phyloP scores from a whole-genome alignment of 192 early-diverging fungal species.

The Phlyctochytrium planicorne region DNA sequence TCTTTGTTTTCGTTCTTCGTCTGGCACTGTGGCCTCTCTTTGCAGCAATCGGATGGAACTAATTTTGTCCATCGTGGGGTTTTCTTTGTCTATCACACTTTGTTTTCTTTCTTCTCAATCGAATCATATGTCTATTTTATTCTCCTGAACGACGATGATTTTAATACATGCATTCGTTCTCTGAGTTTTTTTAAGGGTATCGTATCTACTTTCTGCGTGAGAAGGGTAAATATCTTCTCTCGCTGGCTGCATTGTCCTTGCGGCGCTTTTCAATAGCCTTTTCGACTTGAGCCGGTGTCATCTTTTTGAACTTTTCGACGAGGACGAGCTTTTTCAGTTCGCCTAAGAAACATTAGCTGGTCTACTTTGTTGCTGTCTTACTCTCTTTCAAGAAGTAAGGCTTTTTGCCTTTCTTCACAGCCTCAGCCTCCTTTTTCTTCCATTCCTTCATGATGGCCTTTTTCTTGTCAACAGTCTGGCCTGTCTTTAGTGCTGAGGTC shows the following conservation, averaged over 20 bases:
- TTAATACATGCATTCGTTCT: too few relatives aligned
- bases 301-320: constrained; percentile 79
- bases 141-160: too few relatives aligned
- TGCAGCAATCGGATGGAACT: too few relatives aligned
- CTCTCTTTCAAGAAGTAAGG: constrained; percentile 92
- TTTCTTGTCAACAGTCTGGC: constrained; percentile 44
- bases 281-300: constrained; percentile 72
- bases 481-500: constrained; percentile 30
- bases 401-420: constrained; percentile 80
- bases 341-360: constrained; percentile 35
- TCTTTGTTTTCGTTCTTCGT: background rate
- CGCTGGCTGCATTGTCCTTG: constrained; percentile 89
- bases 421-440: constrained; percentile 77
- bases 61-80: too few relatives aligned
- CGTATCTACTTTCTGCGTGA: too few relatives aligned
- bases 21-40: too few relatives aligned
- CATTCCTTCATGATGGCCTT: constrained; percentile 70
- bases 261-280: constrained; percentile 88
- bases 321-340: constrained; percentile 82
- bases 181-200: too few relatives aligned
- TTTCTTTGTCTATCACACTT: too few relatives aligned
- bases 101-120: too few relatives aligned
- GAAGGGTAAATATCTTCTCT: constrained; percentile 45
- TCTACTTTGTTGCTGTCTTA: constrained; percentile 34
- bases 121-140: too few relatives aligned